phyloP scores from a whole-genome alignment of 2,329 filamentous ascomycete species.

The Gnomoniopsis sp. region DNA sequence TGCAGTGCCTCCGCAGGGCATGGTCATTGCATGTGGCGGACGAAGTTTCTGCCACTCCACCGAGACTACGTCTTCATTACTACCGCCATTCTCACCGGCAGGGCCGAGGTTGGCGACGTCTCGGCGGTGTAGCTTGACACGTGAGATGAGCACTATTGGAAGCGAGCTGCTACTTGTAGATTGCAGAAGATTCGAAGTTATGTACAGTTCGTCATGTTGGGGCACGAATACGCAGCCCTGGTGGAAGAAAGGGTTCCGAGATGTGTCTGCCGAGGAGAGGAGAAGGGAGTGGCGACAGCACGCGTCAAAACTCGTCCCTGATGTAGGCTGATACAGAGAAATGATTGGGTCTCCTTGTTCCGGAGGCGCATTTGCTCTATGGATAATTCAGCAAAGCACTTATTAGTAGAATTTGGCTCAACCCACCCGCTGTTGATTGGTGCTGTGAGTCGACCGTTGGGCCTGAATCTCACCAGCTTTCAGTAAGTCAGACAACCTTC shows the following conservation, averaged over 20 bases:
- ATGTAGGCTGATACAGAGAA: constrained; percentile 34
- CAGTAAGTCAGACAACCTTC: background rate
- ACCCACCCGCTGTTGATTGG: background rate
- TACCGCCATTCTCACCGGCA: constrained; percentile 17
- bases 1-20: constrained; percentile 61
- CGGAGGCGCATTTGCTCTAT: background rate
- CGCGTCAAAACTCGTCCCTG: constrained; percentile 31
- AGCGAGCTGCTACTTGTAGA: constrained; percentile 32
- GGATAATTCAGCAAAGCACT: background rate
- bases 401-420: background rate
- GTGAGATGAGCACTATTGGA: constrained; percentile 44
- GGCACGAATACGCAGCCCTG: constrained; percentile 40
- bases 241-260: constrained; percentile 44
- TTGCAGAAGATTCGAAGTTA: constrained; percentile 42
- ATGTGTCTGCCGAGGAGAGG: constrained; percentile 35
- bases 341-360: constrained; percentile 20
- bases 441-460: constrained; percentile 5
- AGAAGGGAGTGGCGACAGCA: constrained; percentile 36
- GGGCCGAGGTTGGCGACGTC: constrained; percentile 24
- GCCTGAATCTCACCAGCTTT: constrained; percentile 10
- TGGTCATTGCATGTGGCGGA: constrained; percentile 38
- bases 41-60: constrained; percentile 39
- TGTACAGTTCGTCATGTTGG: constrained; percentile 39
- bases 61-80: constrained; percentile 26
- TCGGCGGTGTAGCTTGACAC: constrained; percentile 31